A percentile compares a stretch with the other conserved stretches of the same genome.
Evolutionary conservation across 1,139 yeast genomes (phyloP).

Genomic region (Blastobotrys serpentis): DNA sequence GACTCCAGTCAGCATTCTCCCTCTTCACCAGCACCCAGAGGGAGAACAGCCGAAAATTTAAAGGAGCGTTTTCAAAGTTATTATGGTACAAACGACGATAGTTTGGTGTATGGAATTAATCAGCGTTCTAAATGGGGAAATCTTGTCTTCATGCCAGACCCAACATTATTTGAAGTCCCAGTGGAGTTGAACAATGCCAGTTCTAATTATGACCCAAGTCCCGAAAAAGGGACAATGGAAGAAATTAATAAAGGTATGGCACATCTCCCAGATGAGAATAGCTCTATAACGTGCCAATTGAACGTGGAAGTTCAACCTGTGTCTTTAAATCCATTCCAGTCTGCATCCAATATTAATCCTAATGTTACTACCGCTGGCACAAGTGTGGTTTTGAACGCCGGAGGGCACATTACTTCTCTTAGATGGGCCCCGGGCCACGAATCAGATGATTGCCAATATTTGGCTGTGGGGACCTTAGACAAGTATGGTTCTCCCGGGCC

Average conservation of each 20-base stretch:
- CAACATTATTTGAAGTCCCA: slow-evolving; percentile 19
- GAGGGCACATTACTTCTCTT: slow-evolving; percentile 30
- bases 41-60: slow-evolving; percentile 20
- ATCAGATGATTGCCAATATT: slow-evolving; percentile 38
- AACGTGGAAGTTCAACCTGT: slow-evolving; percentile 9
- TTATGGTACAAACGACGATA: slow-evolving; percentile 24
- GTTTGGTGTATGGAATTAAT: slow-evolving; percentile 21
- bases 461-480: slow-evolving; percentile 58
- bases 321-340: not conserved
- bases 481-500: slow-evolving; percentile 44
- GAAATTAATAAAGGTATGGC: not conserved
- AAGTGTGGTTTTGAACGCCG: slow-evolving; percentile 30
- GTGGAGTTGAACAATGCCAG: slow-evolving; percentile 12
- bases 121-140: slow-evolving; percentile 27
- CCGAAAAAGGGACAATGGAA: not conserved
- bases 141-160: slow-evolving; percentile 24
- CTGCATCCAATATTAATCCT: not conserved
- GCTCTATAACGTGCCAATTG: not conserved
- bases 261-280: not conserved
- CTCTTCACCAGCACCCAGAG: slow-evolving; percentile 1
- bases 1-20: not conserved
- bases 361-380: slow-evolving; percentile 10
- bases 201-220: not conserved
- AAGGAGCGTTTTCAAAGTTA: slow-evolving; percentile 26
- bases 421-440: slow-evolving; percentile 36